phyloP scores from a whole-genome alignment of 768 basidiomycete genomes.

The Tephrocybe sp. region DNA sequence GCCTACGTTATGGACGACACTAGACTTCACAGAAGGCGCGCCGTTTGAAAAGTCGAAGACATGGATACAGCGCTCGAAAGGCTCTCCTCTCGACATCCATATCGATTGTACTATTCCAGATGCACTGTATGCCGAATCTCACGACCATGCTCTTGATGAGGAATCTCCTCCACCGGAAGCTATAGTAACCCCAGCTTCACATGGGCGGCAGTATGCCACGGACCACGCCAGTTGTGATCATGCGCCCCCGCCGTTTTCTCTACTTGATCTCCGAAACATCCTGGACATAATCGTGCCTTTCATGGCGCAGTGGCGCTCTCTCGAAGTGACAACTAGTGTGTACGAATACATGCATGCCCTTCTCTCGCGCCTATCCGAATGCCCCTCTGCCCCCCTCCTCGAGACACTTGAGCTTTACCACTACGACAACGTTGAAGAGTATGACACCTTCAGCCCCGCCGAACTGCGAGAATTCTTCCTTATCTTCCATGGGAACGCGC shows the following conservation, averaged over 20 bases:
- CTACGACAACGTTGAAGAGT: constrained; percentile 49
- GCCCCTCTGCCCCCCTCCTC: constrained; percentile 52
- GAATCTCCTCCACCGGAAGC: background rate
- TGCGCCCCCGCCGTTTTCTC: constrained; percentile 26
- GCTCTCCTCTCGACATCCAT: constrained; percentile 51
- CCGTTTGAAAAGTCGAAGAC: constrained; percentile 43
- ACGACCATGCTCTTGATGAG: constrained; percentile 21
- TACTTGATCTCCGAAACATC: constrained; percentile 33
- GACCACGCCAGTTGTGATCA: constrained; percentile 20
- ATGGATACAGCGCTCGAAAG: constrained; percentile 55
- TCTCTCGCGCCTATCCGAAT: constrained; percentile 41
- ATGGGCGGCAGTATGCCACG: constrained; percentile 19
- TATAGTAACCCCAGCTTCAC: background rate
- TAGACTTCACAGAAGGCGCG: constrained; percentile 38
- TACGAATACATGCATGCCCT: constrained; percentile 49
- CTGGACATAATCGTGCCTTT: constrained; percentile 51
- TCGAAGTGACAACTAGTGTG: constrained; percentile 45
- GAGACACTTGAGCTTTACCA: constrained; percentile 56
- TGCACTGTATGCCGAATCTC: constrained; percentile 25
- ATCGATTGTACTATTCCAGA: constrained; percentile 40
- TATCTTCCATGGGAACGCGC: constrained; percentile 56
- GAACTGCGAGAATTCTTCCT: constrained; percentile 41
- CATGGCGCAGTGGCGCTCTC: constrained; percentile 50
- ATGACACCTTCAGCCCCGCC: constrained; percentile 38
- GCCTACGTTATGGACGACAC: constrained; percentile 55